Evolutionary conservation across 208 protist genomes (phyloP), one percentile per base, ranked within the genome.

Genomic region (Acanthamoeba culbertsoni): DNA sequence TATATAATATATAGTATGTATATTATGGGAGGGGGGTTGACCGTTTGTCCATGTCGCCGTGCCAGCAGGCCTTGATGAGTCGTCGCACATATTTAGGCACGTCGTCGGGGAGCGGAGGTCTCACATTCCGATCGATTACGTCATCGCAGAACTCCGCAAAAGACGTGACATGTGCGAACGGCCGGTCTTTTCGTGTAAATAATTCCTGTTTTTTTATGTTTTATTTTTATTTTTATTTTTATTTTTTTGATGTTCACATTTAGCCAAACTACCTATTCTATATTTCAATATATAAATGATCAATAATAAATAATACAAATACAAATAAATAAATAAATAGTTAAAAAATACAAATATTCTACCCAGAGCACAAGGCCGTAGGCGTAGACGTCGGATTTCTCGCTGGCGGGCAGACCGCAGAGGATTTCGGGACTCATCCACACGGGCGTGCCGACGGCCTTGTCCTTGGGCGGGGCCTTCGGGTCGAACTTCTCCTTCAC

Each of bases 371-470:
- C 55, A 26, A 89, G 53, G 48, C 79, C 79, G 43, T 59, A 89
- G 79, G 79, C 79, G 55, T 89, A 89, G 35, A 89, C 79, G 40
- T 89, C 79, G 33, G 48, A 65, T 12, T 59, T 65, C 55, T 89
- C 79, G 53, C 55, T 89, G 53, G 46, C 51, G 35, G 46, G 46
- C 33, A 59, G 55, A 37, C 79, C 79, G 46, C 55, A 59, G 26
- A 89, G 55, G 53, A 89, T 89, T 26, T 89, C 79, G 55, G 79
- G 79, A 20, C 51, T 65, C 79, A 89, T 89, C 79, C 79, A 89
- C 18, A 89, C 55, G 33, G 79, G 79, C 51, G 51, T 89, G 45
- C 79, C 79, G 8, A 89, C 79, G 55, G 79, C 79, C 40, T 89
- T 89, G 20, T 59, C 55, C 37, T 89, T 89, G 12, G 79, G 79